These are phyloP conservation scores for Canavalia gladiata DNA, from an alignment of 306 rosid species.

Conservation along the genomic window DNA sequence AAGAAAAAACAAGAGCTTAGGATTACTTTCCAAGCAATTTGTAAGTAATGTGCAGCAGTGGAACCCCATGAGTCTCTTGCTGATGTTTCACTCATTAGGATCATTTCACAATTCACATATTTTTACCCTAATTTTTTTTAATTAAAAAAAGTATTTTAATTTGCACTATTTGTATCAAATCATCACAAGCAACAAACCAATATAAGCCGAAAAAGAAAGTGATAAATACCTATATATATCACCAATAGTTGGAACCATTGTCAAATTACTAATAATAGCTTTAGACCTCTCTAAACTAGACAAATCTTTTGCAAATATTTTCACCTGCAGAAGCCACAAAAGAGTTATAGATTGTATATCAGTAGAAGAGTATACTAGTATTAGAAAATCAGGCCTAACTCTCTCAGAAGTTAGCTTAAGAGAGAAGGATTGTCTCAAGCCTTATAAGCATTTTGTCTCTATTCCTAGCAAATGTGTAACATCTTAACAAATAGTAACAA, in stretches of 20 bases:
- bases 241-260: conserved; percentile 91
- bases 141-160: not conserved
- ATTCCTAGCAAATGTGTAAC: no score
- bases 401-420: no score
- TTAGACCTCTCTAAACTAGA: conserved; percentile 82
- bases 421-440: no score
- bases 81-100: conserved; percentile 18
- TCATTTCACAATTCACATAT: not conserved
- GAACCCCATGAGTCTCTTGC: conserved; percentile 9
- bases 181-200: conserved; percentile 36
- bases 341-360: conserved; percentile 9
- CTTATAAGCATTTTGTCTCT: no score
- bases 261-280: conserved; percentile 82
- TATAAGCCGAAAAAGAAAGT: conserved; percentile 27
- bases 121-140: not conserved
- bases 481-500: conserved; percentile 23
- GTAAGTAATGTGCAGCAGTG: conserved; percentile 14
- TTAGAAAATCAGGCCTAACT: no score
- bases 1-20: not conserved
- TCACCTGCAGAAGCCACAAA: conserved; percentile 76
- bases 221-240: conserved; percentile 85
- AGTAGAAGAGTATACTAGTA: not conserved
- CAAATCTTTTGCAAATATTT: conserved; percentile 85
- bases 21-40: conserved; percentile 2
- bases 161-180: not conserved